phyloP scores from a whole-genome alignment of 1,284 basidiomycete genomes.

The Macrocystidia cucumis region DNA sequence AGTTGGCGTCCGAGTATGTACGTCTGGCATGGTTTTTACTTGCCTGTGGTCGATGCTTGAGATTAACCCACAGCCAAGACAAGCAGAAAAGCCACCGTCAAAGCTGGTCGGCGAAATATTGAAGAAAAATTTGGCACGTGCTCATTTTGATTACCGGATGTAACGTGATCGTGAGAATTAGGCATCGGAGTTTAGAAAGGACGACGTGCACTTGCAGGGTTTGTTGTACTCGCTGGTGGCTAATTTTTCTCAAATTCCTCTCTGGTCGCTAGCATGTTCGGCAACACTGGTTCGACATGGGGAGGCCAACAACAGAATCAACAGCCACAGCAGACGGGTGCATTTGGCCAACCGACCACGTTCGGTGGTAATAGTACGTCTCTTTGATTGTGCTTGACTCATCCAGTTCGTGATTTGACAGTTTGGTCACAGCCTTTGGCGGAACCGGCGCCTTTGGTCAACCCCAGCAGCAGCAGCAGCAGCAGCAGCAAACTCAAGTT shows the following conservation, averaged over 20 bases:
- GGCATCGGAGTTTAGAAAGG: conserved; percentile 23
- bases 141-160: too few relatives aligned
- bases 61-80: too few relatives aligned
- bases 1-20: conserved; percentile 41
- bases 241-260: too few relatives aligned
- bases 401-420: too few relatives aligned
- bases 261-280: conserved; percentile 44
- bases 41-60: too few relatives aligned
- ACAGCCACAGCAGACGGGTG: conserved; percentile 25
- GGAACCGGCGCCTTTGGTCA: conserved; percentile 34
- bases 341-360: conserved; percentile 40
- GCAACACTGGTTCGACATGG: conserved; percentile 55
- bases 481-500: conserved; percentile 53
- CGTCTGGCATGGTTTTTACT: too few relatives aligned
- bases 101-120: too few relatives aligned
- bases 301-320: conserved; percentile 40
- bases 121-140: too few relatives aligned
- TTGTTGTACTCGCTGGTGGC: too few relatives aligned
- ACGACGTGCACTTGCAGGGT: too few relatives aligned
- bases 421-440: conserved; percentile 37
- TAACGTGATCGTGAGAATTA: conserved; percentile 14
- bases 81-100: too few relatives aligned
- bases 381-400: too few relatives aligned
- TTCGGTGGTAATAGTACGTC: conserved; percentile 36
- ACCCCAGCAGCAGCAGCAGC: conserved; percentile 35